Evolutionary conservation across 2,329 filamentous ascomycete species (phyloP), one percentile per base, ranked within the genome.

Genomic region (Lasiodiplodia sp.): DNA sequence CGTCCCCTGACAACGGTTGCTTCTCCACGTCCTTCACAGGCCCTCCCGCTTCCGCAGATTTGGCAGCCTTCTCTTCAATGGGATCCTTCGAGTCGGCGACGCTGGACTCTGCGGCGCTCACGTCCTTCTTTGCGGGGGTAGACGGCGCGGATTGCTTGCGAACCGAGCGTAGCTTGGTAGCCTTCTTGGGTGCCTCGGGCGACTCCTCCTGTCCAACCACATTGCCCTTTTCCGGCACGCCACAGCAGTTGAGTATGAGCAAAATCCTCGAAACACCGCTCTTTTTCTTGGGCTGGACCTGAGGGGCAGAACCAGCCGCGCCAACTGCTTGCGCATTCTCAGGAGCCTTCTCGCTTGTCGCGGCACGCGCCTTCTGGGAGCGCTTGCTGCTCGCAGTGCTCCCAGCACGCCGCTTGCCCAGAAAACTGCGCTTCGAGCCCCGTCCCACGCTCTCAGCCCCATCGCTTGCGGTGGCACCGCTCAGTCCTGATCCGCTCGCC

Each of bases 241-340:
- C 85, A 77, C 91, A 92, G 81, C 91, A 93, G 70, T 86, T 88
- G 69, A 93, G 83, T 67, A 92, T 85, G 14, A 81, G 77, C 12
- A 84, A 73, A 38, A 84, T 72, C 18, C 77, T 68, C n/a, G 51
- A 64, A 62, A 68, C 76, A 44, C 78, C 79, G 25, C 78, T 76
- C 47, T 80, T 81, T 74, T 82, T 83, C 73, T 80, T 83, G 69
- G 77, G 79, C 69, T 81, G 71, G 72, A 74, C 76, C 57, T 60
- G 68, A 53, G 68, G 47, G 62, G 47, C 40, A 55, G 63, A 38
- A 25, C 53, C 58, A 23, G 76, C 75, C 3, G 75, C 71, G 18
- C 75, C 73, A n/a, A 79, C 74, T 52, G 75, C 72, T 68, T 76
- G 75, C 31, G 78, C 72, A 7, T 74, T 72, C 73, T 66, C 68